Evolutionary conservation across 2,329 filamentous ascomycete species (phyloP), one percentile per base, ranked within the genome.

Genomic region (Stachybotrys echinatus): DNA sequence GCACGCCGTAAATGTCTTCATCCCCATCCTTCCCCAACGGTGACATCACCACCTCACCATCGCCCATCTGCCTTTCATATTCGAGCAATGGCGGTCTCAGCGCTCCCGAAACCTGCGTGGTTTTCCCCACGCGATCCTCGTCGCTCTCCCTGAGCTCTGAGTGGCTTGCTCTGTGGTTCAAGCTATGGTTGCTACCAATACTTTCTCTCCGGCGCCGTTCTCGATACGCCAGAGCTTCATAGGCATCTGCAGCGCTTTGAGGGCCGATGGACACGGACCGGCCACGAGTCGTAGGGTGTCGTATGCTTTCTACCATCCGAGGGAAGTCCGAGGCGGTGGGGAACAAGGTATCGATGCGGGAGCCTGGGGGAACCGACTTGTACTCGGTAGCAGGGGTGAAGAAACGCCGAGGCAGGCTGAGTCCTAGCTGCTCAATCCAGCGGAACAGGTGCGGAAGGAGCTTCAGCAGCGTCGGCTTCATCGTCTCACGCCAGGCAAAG

Each of bases 191-290:
- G 61, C 78, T 77, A 50, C 71, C 65, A 40, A 80, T 66, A 65
- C 80, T 78, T 69, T 83, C 80, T 27, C 78, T 66, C 23, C 80
- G 69, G 50, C 74, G 71, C 20, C 79, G 70, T 61, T 96, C 90
- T 19, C 92, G 85, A 64, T 96, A 96, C 6, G 92, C 94, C 45
- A 99, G 76, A 19, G 91, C 90, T 72, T 99, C 94, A 70, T 96
- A 96, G 21, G 91, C 94, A 70, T 99, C 94, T 2, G 94, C 94
- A 53, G 92, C 92, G 43, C 92, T 96, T 70, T 97, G 94, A 2
- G 94, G 94, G 0, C 94, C 94, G 48, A 97, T 81, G 6, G 91
- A 96, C 31, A 97, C 83, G 27, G 91, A 87, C 47, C 94, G 82
- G 53, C 86, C 86, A 52, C 90, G 78, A 14, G 70, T 72, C 5